Base-by-base conservation (phyloP, 768 basidiomycete genomes). In the Coprinopsis strossmayeri region DNA sequence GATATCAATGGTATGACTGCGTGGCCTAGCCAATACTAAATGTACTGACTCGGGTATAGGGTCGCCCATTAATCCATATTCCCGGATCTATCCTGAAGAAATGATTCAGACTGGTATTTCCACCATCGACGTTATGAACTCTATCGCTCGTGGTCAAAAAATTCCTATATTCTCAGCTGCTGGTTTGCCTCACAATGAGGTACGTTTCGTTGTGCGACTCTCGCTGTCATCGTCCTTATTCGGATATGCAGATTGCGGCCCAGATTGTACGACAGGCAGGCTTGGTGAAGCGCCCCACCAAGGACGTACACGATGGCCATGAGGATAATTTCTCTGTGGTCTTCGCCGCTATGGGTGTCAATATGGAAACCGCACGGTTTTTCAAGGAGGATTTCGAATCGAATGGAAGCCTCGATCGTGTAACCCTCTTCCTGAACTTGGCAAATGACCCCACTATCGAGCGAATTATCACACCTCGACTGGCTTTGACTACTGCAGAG, bases 101-200 rank as follows among this genome's bases (percentile, higher is more conserved):
- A 99, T 99, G 96, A 98, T 99, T 55, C 96, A 99, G 69, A 99
- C 96, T 28, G 96, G 96, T 69, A 98, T 98, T 61, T 99, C 96
- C 37, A 99, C 96, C 21, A 94, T 95, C 62, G 92, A 95, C 64
- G 82, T 81, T 35, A 95, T 95, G 92, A 94, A 99, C 71, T 95
- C 95, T 50, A 99, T 99, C 64, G 96, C 96, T 52, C 92, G 96
- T 71, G 96, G 96, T 11, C 96, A 99, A 70, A 99, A 99, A 81
- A 98, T 99, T 57, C 96, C 96, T 52, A 99, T 99, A 64, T 99
- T 99, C 76, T 97, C 93, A 42, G 96, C 96, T 39, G 92, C 96
- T 49, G 94, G 96, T 77, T 76, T 99, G 41, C 96, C 96, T 34
- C 96, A 99, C 72, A 98, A 99, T 68, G 93, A 98, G 74, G 94